Percentiles rank a stretch among this genome's conserved stretches.
These are phyloP conservation scores for Aspergillus carbonarius DNA, from an alignment of 2,329 filamentous ascomycete genomes.

Conservation along the genomic window DNA sequence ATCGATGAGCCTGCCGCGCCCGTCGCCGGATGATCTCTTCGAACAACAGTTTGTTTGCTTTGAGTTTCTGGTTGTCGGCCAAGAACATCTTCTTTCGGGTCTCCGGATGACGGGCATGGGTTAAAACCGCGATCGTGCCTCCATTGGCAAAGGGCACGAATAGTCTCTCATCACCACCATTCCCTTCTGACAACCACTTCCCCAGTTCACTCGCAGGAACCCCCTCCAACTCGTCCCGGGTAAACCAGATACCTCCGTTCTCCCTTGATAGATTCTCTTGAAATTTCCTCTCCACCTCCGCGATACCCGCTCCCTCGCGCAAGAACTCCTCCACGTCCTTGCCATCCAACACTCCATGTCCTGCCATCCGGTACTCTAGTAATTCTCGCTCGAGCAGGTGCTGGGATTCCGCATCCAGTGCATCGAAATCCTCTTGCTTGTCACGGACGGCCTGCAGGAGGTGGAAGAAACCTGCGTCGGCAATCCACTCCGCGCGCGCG, in stretches of 20 bases:
- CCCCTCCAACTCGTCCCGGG: not conserved
- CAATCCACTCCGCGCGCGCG: not conserved
- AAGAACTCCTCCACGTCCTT: not conserved
- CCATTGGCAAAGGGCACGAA: not conserved
- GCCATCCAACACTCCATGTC: not conserved
- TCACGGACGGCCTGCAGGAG: not conserved
- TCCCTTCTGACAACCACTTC: not conserved
- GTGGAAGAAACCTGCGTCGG: not conserved
- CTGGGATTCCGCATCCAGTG: not conserved
- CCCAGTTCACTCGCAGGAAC: not conserved
- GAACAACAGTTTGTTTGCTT: not conserved
- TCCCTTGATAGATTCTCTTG: not conserved
- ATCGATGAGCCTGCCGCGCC: not conserved
- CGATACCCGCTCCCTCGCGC: not conserved
- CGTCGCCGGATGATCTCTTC: not conserved
- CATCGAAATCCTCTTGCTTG: not conserved
- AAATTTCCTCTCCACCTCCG: not conserved
- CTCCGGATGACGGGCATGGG: not conserved
- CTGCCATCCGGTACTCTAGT: not conserved
- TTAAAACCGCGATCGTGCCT: not conserved
- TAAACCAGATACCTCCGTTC: not conserved
- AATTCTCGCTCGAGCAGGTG: not conserved
- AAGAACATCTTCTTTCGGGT: slow-evolving; percentile 1
- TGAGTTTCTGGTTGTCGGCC: not conserved
- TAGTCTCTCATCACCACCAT: not conserved